phyloP scores from a whole-genome alignment of 371 early-diverging fungal genomes.

The Mortierella sp. region DNA sequence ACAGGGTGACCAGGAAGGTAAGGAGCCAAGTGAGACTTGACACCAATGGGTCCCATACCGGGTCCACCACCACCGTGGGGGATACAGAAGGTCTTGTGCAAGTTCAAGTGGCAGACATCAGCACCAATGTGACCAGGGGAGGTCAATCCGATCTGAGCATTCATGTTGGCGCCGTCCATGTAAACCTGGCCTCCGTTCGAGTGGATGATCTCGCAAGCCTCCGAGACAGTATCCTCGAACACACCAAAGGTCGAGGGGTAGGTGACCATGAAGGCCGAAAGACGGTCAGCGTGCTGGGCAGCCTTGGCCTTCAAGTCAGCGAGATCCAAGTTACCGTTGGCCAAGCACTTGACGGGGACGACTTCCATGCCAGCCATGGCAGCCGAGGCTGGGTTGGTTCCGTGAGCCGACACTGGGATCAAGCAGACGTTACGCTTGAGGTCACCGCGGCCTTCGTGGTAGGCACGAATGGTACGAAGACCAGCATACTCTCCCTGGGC shows the following conservation, averaged over 20 bases:
- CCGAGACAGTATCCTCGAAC: slow-evolving; percentile 89
- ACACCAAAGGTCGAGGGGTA: slow-evolving; percentile 98
- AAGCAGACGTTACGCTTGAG: slow-evolving; percentile 90
- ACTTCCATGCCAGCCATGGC: slow-evolving; percentile 97
- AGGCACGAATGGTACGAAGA: slow-evolving; percentile 91
- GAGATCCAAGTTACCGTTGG: slow-evolving; percentile 92
- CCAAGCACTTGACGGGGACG: slow-evolving; percentile 91
- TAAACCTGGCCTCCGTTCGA: slow-evolving; percentile 96
- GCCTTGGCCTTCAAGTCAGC: slow-evolving; percentile 90
- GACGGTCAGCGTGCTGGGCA: slow-evolving; percentile 78
- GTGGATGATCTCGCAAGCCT: slow-evolving; percentile 92
- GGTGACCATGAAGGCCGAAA: slow-evolving; percentile 97
- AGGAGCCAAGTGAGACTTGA: slow-evolving; percentile 87
- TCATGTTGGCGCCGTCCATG: slow-evolving; percentile 99
- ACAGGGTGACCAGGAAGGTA: slow-evolving; percentile 94
- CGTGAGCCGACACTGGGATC: slow-evolving; percentile 98
- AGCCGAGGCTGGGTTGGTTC: slow-evolving; percentile 99
- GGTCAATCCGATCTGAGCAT: slow-evolving; percentile 96
- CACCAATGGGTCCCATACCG: slow-evolving; percentile 97
- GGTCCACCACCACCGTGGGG: slow-evolving; percentile 99
- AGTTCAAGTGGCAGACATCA: slow-evolving; percentile 98
- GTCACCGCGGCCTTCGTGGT: slow-evolving; percentile 86
- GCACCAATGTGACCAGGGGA: slow-evolving; percentile 97
- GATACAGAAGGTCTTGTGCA: slow-evolving; percentile 98
- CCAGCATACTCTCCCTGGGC: slow-evolving; percentile 99